These are phyloP conservation scores for Chrysopogon serrulatus DNA, from an alignment of 176 grass and related monocot species.

Conservation along the genomic window DNA sequence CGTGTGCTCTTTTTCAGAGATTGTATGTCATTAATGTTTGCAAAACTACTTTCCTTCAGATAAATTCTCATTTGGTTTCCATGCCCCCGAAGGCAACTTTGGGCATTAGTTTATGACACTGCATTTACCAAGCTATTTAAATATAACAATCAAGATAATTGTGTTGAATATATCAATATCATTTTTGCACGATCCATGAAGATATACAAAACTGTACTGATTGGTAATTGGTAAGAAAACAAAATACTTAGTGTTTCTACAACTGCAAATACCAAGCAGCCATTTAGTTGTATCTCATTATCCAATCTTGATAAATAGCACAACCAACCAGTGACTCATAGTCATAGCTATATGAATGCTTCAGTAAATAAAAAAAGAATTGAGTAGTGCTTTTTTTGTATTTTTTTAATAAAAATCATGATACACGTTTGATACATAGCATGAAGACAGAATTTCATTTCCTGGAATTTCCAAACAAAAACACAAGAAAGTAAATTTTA, in stretches of 20 bases:
- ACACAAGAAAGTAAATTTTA: neutral
- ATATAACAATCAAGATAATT: neutral
- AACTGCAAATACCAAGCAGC: neutral
- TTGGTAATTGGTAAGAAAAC: neutral
- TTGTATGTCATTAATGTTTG: neutral
- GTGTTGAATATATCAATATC: neutral
- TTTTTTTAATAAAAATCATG: neutral
- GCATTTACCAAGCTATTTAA: neutral
- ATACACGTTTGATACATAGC: neutral
- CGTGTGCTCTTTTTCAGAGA: neutral
- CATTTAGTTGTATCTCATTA: neutral
- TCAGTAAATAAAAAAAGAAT: neutral
- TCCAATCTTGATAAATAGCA: neutral
- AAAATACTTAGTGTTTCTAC: neutral
- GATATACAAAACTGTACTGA: neutral
- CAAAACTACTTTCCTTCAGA: neutral
- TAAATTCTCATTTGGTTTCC: neutral
- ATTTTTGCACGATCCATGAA: neutral
- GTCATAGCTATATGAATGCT: neutral
- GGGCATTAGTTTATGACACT: neutral
- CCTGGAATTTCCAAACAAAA: neutral
- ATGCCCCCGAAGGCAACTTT: neutral
- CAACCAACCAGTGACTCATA: neutral
- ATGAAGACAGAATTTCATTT: neutral
- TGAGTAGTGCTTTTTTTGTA: neutral